These are phyloP conservation scores for Rostrohypoxylon terebratum DNA, from an alignment of 495 filamentous ascomycete species.

Conservation along the genomic window DNA sequence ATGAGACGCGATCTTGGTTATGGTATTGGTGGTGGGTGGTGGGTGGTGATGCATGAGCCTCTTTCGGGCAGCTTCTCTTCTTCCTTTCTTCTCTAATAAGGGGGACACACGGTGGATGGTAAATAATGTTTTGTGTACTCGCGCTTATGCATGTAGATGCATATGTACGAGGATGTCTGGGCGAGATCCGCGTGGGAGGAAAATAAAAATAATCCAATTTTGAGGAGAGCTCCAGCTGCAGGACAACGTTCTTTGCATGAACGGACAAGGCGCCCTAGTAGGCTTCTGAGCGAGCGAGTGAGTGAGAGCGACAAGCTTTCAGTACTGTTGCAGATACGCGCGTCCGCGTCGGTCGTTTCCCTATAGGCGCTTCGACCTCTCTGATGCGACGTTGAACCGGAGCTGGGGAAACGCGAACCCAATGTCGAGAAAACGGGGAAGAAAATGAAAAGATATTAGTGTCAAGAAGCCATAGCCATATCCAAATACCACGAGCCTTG, in stretches of 20 bases:
- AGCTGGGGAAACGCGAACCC: conserved; percentile 32
- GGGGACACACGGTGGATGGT: conserved; percentile 38
- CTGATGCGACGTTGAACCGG: conserved; percentile 38
- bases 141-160: conserved; percentile 45
- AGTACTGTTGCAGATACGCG: conserved; percentile 43
- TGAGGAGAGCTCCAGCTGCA: conserved; percentile 44
- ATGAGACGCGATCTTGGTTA: conserved; percentile 16
- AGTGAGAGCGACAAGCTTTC: conserved; percentile 4
- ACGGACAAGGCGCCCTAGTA: conserved; percentile 20
- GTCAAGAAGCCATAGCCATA: conserved; percentile 46
- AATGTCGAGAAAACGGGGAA: conserved; percentile 32
- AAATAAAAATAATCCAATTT: conserved; percentile 29
- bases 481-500: conserved; percentile 41
- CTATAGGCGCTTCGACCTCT: conserved; percentile 33
- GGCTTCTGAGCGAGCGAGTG: conserved; percentile 7
- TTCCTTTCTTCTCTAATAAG: conserved; percentile 27
- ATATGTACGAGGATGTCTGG: conserved; percentile 42
- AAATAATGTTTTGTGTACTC: conserved; percentile 43
- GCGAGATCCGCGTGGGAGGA: conserved; percentile 40
- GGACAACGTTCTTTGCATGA: conserved; percentile 41
- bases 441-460: conserved; percentile 35
- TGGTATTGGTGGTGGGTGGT: not conserved
- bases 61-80: conserved; percentile 11
- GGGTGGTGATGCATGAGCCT: conserved; percentile 29
- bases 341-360: conserved; percentile 37